Evolutionary conservation across 257 asterid genomes (phyloP).

Genomic region (Apocynum venetum): DNA sequence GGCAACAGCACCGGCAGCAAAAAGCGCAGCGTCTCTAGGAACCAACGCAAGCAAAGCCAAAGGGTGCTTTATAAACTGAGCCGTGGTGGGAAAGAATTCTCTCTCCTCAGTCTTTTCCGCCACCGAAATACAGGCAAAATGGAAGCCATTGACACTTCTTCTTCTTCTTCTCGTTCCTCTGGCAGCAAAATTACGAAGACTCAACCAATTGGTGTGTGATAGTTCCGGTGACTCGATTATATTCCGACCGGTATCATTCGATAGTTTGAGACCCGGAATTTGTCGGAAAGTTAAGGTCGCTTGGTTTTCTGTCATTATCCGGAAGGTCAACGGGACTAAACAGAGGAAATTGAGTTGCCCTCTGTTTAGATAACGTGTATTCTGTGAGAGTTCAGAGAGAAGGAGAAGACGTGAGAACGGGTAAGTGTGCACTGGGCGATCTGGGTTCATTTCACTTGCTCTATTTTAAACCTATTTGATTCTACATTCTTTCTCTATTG

Average conservation of each 20-base stretch:
- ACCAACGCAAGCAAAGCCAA: slow-evolving; percentile 70
- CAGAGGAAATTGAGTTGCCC: slow-evolving; percentile 7
- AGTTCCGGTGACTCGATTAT: slow-evolving; percentile 24
- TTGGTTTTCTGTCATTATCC: slow-evolving; percentile 37
- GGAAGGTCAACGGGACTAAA: not conserved
- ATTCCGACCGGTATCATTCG: slow-evolving; percentile 7
- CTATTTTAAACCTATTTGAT: too few species aligned
- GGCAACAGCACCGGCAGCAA: slow-evolving; percentile 92
- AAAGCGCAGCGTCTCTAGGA: slow-evolving; percentile 76
- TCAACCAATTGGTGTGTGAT: slow-evolving; percentile 25
- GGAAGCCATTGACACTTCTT: slow-evolving; percentile 24
- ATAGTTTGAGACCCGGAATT: slow-evolving; percentile 52
- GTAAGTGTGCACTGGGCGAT: not conserved
- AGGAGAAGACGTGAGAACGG: not conserved
- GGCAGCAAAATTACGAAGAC: not conserved
- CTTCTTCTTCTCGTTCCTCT: not conserved
- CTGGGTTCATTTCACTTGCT: not conserved
- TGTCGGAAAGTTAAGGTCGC: slow-evolving; percentile 49
- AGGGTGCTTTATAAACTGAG: slow-evolving; percentile 76
- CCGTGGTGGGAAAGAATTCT: slow-evolving; percentile 47
- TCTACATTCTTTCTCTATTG: too few species aligned
- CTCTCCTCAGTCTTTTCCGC: slow-evolving; percentile 52
- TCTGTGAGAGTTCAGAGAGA: not conserved
- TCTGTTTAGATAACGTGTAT: slow-evolving; percentile 19
- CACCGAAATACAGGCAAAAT: slow-evolving; percentile 64